Base-by-base conservation (phyloP, 2,329 filamentous ascomycete species). In the Colletotrichum sublineola region DNA sequence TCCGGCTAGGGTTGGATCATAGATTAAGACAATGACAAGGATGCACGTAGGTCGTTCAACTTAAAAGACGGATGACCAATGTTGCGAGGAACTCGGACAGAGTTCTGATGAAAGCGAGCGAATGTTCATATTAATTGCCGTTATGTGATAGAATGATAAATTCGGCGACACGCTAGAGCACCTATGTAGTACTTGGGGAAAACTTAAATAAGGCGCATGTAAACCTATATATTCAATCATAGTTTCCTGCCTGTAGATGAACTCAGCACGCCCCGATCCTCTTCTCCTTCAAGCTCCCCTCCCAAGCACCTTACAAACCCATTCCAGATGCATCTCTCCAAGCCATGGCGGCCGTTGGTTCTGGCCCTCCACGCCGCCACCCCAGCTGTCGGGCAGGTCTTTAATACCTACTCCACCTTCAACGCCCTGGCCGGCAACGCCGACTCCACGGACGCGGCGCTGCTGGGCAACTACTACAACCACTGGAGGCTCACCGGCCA, bases 381-480 rank as follows among this genome's bases (percentile, higher is more conserved):
- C 15, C 46, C 46, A 11, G 46, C 46, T n/a, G 20, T 48, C 46
- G 46, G 20, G 46, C 46, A 48, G 46, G n/a, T 48, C 20, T 48
- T 48, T 48, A 24, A 48, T 9, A 48, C 46, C 20, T 48, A 48
- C 20, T 5, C 46, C 20, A 48, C 46, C 46, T n/a, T 48, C 46
- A 48, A 48, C 46, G 46, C 46, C 9, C 20, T n/a, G 46, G 20
- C 46, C 46, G 46, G 46, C 46, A 48, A 48, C 46, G 46, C 1
- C 46, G 46, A 12, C 8, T 48, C 46, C 9, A 48, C 46, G 46
- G 46, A 48, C 46, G 7, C 46, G 46, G 46, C 20, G 20, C n/a
- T 48, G 46, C 3, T 48, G 46, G 46, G 46, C 46, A 48, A 48
- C 46, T 48, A 48, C 46, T 48, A 48, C 46, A 48, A 48, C 46